Evolutionary conservation across 176 grass and related monocot genomes (phyloP).

Genomic region (Secale cereale): DNA sequence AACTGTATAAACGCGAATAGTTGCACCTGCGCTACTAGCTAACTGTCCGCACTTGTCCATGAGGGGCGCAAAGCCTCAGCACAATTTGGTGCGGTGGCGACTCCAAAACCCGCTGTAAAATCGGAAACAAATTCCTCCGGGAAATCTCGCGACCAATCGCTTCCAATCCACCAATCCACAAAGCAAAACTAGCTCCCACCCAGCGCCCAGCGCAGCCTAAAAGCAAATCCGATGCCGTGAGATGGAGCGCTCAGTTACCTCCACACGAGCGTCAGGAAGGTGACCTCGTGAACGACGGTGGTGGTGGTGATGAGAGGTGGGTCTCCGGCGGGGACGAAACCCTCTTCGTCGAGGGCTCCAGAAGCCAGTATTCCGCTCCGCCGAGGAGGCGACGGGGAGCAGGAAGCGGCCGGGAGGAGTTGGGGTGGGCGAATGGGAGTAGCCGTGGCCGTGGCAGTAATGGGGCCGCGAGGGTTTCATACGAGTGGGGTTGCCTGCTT

Average conservation of each 20-base stretch:
- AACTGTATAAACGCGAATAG: neutral
- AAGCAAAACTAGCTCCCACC: neutral
- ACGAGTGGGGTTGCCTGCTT: neutral
- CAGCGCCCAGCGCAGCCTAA: neutral
- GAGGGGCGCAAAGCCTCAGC: neutral
- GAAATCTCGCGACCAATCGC: neutral
- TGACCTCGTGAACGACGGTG: neutral
- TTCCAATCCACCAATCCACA: neutral
- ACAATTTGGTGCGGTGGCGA: neutral
- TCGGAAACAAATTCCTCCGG: neutral
- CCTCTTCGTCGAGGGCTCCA: neutral
- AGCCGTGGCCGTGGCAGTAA: neutral
- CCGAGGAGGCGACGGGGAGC: neutral
- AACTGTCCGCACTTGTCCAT: neutral
- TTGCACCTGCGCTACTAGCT: neutral
- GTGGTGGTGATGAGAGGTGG: neutral
- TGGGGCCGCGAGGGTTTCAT: neutral
- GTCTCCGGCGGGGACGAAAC: slow-evolving; percentile 4
- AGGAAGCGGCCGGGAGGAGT: neutral
- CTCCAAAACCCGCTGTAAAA: neutral
- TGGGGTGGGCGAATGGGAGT: neutral
- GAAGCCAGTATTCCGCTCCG: slow-evolving; percentile 4
- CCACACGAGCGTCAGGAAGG: neutral
- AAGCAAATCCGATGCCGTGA: neutral
- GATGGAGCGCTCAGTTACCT: neutral